Conservation (phyloP, 2,329 filamentous ascomycete species). For the Reticulascus tulasneorum region DNA sequence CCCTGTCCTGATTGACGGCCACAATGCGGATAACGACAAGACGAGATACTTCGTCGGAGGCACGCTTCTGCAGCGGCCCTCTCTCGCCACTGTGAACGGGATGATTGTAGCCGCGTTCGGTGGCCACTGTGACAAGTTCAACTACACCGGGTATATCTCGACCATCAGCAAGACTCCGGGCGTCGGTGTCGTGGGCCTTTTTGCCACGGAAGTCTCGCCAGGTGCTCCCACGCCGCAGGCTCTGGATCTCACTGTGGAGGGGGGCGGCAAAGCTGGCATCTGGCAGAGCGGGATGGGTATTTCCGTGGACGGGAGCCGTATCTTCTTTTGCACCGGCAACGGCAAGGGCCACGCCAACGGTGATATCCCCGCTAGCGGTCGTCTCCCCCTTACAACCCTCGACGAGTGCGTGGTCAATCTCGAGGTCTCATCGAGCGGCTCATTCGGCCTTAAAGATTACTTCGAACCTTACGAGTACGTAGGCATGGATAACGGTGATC, state of each 20-base stretch:
- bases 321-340: slow-evolving; percentile 23
- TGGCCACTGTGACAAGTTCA: slow-evolving; percentile 43
- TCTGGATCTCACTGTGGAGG: slow-evolving; percentile 6
- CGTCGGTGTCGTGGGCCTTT: slow-evolving; percentile 24
- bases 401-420: slow-evolving; percentile 29
- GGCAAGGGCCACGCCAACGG: slow-evolving; percentile 28
- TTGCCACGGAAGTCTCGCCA: slow-evolving; percentile 22
- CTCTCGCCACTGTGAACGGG: slow-evolving; percentile 26
- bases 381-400: slow-evolving; percentile 24
- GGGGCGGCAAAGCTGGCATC: slow-evolving; percentile 30
- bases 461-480: slow-evolving; percentile 38
- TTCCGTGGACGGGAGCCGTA: slow-evolving; percentile 21
- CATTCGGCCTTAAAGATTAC: slow-evolving; percentile 27
- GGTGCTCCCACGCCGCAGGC: slow-evolving; percentile 26
- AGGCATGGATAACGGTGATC: slow-evolving; percentile 31
- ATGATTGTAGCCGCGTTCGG: slow-evolving; percentile 43
- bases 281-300: slow-evolving; percentile 32
- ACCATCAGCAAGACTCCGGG: slow-evolving; percentile 25
- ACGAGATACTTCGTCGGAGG: slow-evolving; percentile 41
- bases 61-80: slow-evolving; percentile 38
- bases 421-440: slow-evolving; percentile 18
- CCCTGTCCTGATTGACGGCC: slow-evolving; percentile 40
- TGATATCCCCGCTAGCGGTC: slow-evolving; percentile 28
- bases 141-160: slow-evolving; percentile 32
- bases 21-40: slow-evolving; percentile 39